Base-by-base conservation (phyloP, 352 stramenopile genomes). In the Globisporangium radiosum region DNA sequence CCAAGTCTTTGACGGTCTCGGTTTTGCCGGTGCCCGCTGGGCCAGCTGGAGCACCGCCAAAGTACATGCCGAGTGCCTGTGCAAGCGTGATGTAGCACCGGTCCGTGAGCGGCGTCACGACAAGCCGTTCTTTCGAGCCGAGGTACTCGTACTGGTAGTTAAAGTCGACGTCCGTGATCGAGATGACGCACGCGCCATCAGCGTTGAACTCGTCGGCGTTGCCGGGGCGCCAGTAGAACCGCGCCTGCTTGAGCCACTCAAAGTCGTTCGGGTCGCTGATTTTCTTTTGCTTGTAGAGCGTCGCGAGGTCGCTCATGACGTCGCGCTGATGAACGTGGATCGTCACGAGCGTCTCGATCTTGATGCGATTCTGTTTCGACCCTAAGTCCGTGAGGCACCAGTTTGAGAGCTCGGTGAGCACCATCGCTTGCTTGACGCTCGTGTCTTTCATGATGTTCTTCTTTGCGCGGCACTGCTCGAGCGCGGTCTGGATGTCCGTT, bases 121-220 rank as follows among this genome's bases (percentile, higher is more conserved):
- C 96, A 8, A 99, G 78, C 25, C 95, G 90, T 70, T 99, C 96
- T 68, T 99, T 99, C 0, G 90, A 96, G 13, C 97, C 97, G 13
- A 99, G 71, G 72, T 99, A 99, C 72, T 99, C 96, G 65, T 97
- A 99, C 69, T 98, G 93, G 63, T 99, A 99, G 69, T 99, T 98
- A 66, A 99, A 99, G 50, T 99, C 96, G 2, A 98, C 95, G 64
- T 99, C 96, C 0, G 96, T 98, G 64, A 99, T 98, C 38, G 88
- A 96, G 56, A 99, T 98, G 13, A 99, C 90, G 55, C 94, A 98
- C 4, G 95, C 90, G 40, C 95, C 97, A 59, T 99, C 93, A 33
- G 80, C 81, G 49, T 94, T 97, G 52, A 97, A 96, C 62, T 99
- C 95, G 59, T 99, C 96, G 0, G 71, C 68, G 54, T 92, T 94